Evolutionary conservation across 2,329 filamentous ascomycete species (phyloP).

Genomic region (Paraphaeosphaeria sporulosa): DNA sequence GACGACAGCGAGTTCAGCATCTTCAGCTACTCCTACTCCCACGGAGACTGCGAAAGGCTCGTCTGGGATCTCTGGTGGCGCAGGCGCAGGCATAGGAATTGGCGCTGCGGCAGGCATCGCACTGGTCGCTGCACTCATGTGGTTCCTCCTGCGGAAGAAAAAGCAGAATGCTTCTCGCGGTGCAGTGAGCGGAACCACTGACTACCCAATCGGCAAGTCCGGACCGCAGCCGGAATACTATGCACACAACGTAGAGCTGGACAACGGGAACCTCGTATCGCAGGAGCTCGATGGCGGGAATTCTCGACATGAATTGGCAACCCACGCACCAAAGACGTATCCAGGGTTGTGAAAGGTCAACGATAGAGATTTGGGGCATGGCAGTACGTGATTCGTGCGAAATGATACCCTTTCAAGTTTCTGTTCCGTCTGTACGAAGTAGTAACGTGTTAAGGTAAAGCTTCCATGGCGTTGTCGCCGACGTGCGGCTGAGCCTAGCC

Average conservation of each 20-base stretch:
- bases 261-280: background rate
- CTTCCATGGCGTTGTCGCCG: too few relatives aligned
- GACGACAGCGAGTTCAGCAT: background rate
- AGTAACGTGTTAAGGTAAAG: too few relatives aligned
- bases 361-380: background rate
- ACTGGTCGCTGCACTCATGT: background rate
- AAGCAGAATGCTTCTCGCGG: background rate
- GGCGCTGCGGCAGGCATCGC: background rate
- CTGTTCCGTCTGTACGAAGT: too few relatives aligned
- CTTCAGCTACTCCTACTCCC: background rate
- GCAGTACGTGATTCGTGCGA: background rate
- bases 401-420: background rate
- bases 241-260: too few relatives aligned
- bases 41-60: background rate
- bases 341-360: background rate
- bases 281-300: background rate
- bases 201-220: background rate
- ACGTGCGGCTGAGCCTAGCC: too few relatives aligned
- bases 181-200: background rate
- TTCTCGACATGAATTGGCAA: background rate
- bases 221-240: background rate
- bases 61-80: background rate
- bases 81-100: constrained; percentile 4
- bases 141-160: background rate
- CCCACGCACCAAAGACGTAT: background rate